Conservation (phyloP, 768 basidiomycete species). For the Lentinula aciculospora region DNA sequence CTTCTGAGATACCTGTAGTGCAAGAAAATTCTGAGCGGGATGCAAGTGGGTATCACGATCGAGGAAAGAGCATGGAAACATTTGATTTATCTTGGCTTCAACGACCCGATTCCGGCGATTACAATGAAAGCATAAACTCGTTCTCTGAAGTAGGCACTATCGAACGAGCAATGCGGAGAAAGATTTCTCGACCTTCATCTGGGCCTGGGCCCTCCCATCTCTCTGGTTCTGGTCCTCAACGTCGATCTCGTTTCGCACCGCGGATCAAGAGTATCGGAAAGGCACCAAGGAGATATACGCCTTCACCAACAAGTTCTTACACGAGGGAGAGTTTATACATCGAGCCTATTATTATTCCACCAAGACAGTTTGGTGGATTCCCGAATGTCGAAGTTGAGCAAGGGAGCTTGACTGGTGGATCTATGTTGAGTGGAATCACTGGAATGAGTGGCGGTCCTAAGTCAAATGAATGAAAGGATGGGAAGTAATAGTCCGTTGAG, state of each 20-base stretch:
- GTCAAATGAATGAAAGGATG: not conserved
- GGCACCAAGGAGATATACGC: constrained; percentile 29
- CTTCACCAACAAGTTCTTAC: constrained; percentile 20
- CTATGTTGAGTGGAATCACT: not conserved
- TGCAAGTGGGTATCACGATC: not conserved
- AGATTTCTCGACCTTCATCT: not conserved
- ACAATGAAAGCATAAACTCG: constrained; percentile 12
- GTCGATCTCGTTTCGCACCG: constrained; percentile 3
- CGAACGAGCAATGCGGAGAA: not conserved
- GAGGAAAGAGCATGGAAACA: constrained; percentile 10
- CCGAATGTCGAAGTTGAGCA: constrained; percentile 14
- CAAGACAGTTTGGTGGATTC: constrained; percentile 16
- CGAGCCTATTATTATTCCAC: constrained; percentile 24
- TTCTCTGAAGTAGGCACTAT: constrained; percentile 9
- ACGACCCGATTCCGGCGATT: constrained; percentile 4
- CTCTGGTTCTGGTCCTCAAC: not conserved
- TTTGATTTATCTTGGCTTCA: constrained; percentile 15
- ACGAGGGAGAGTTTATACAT: constrained; percentile 28
- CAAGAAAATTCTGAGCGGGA: not conserved
- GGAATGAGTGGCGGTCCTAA: not conserved
- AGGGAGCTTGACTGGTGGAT: constrained; percentile 3
- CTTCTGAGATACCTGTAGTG: not conserved
- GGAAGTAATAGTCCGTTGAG: constrained; percentile 15
- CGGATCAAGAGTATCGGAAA: constrained; percentile 37
- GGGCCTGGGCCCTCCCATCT: not conserved